Evolutionary conservation across 2,329 filamentous ascomycete genomes (phyloP).

Genomic region (Fusarium lateritium): DNA sequence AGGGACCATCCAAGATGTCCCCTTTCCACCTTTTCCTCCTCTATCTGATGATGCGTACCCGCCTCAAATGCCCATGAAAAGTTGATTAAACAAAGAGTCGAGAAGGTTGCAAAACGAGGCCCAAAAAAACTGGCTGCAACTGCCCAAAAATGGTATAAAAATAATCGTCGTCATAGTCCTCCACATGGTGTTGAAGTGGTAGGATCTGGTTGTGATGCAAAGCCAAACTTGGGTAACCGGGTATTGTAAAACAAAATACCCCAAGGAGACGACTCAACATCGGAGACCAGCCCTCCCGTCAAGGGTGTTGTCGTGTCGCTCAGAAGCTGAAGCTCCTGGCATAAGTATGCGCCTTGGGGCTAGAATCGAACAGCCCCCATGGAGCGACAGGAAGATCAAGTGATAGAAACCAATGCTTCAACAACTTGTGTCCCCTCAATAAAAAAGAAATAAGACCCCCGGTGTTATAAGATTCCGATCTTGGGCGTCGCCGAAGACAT

Average conservation of each 20-base stretch:
- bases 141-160: constrained; percentile 37
- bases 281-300: constrained; percentile 49
- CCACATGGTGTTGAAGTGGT: constrained; percentile 50
- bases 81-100: constrained; percentile 50
- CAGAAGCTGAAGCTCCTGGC: constrained; percentile 39
- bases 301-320: constrained; percentile 47
- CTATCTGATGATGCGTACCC: constrained; percentile 45
- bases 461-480: constrained; percentile 12
- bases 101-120: constrained; percentile 48
- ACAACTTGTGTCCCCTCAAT: constrained; percentile 32
- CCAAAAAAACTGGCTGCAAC: constrained; percentile 27
- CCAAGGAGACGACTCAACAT: constrained; percentile 48
- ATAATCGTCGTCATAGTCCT: constrained; percentile 40
- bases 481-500: constrained; percentile 16
- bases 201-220: constrained; percentile 44
- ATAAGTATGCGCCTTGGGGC: constrained; percentile 38
- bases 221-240: constrained; percentile 45
- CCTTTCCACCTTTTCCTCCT: constrained; percentile 35
- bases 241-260: constrained; percentile 49
- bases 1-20: constrained; percentile 35
- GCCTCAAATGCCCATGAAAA: constrained; percentile 35
- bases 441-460: constrained; percentile 38
- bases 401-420: constrained; percentile 19
- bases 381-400: constrained; percentile 42
- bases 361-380: constrained; percentile 42